phyloP scores from a whole-genome alignment of 495 filamentous ascomycete species.

The Aspergillus mulundensis region DNA sequence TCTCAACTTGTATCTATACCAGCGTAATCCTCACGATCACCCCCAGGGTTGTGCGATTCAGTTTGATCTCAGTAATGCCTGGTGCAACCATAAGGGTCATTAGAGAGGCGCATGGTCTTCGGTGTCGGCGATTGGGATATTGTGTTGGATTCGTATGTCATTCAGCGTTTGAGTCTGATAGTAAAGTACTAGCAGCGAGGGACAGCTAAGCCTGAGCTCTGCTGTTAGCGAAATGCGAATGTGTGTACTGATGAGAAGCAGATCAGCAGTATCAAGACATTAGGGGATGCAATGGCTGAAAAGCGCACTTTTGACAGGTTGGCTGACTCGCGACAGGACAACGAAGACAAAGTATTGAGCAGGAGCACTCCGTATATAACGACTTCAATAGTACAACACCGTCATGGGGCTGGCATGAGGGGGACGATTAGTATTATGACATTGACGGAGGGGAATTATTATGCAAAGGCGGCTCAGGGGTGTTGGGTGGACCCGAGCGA shows the following conservation, averaged over 20 bases:
- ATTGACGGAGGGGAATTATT: conserved; percentile 1
- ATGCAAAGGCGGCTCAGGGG: conserved; percentile 6
- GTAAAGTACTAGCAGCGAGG: neutral
- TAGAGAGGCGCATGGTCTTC: conserved; percentile 3
- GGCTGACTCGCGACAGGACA: neutral
- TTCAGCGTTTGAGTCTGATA: neutral
- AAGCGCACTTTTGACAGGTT: neutral
- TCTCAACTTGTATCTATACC: neutral
- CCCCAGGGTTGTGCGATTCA: neutral
- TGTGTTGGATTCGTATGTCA: neutral
- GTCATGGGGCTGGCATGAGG: too few relatives aligned
- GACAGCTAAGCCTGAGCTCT: neutral
- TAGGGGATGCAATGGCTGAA: neutral
- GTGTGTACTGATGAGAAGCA: neutral
- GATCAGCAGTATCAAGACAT: neutral
- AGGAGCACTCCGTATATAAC: neutral
- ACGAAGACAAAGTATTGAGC: neutral
- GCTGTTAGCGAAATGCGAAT: neutral
- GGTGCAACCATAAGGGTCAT: neutral
- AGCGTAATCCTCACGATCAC: neutral
- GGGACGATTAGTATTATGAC: neutral
- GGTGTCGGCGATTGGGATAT: neutral
- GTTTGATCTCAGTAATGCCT: neutral
- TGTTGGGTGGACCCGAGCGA: neutral
- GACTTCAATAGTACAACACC: neutral